A percentile compares a stretch with the other conserved stretches of the same genome.
Conservation (phyloP, 2,329 filamentous ascomycete species). For the Fusarium praegraminearum region DNA sequence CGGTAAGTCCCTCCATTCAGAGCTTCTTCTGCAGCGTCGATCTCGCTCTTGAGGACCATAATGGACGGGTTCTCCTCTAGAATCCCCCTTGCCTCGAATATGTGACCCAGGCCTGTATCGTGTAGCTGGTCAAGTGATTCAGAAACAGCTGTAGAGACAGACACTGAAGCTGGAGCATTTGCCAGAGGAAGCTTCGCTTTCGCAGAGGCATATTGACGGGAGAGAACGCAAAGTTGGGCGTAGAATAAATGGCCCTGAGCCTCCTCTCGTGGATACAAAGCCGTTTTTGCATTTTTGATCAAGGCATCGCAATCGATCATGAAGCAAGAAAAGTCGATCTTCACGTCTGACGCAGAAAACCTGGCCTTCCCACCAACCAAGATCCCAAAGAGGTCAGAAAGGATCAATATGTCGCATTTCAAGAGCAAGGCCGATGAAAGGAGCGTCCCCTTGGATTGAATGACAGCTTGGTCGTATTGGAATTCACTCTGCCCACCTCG, state of each 20-base stretch:
- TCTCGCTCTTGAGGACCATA: neutral
- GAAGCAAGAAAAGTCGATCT: neutral
- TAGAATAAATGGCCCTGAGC: neutral
- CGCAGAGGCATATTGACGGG: neutral
- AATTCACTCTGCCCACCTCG: neutral
- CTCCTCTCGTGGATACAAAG: conserved; percentile 3
- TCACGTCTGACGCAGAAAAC: neutral
- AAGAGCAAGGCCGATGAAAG: neutral
- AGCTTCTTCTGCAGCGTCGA: neutral
- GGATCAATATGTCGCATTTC: conserved; percentile 1
- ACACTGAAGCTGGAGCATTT: too few relatives aligned
- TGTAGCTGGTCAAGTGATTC: neutral
- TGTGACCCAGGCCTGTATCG: neutral
- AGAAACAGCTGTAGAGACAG: neutral
- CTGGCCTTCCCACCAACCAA: neutral
- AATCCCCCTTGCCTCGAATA: neutral
- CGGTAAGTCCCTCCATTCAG: neutral
- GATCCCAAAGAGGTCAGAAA: conserved; percentile 5
- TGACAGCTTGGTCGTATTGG: neutral
- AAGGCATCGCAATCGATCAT: neutral
- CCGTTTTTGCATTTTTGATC: neutral
- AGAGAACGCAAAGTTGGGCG: neutral
- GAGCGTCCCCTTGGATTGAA: neutral
- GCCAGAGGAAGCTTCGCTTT: neutral
- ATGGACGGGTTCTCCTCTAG: neutral